Percentiles rank a stretch among this genome's conserved stretches.
phyloP scores from a whole-genome alignment of 805 yeast genomes.

The Kluyveromyces wickerhamii region DNA sequence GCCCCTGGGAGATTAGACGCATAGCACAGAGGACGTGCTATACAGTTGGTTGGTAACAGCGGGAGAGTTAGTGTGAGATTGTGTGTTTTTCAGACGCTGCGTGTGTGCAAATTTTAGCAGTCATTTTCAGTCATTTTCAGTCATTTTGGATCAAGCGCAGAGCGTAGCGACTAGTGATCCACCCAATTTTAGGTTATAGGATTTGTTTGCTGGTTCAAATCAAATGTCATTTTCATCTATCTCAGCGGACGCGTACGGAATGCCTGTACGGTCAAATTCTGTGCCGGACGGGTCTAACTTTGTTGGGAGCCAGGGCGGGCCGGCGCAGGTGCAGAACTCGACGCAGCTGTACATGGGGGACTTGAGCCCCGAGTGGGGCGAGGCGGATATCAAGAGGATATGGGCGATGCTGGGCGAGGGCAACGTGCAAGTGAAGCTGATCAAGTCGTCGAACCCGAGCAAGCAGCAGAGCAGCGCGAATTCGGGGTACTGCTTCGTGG shows the following conservation, averaged over 20 bases:
- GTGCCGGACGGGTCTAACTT: not conserved
- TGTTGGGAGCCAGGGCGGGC: too few species aligned
- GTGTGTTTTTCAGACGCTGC: too few species aligned
- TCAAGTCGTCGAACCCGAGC: slow-evolving; percentile 47
- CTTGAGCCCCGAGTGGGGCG: slow-evolving; percentile 79
- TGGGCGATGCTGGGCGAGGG: slow-evolving; percentile 68
- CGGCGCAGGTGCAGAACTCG: slow-evolving; percentile 7
- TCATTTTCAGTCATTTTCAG: too few species aligned
- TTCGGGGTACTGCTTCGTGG: slow-evolving; percentile 78
- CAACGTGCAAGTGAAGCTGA: slow-evolving; percentile 53
- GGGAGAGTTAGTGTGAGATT: too few species aligned
- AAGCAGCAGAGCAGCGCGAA: slow-evolving; percentile 31
- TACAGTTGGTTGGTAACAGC: too few species aligned
- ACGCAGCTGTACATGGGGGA: slow-evolving; percentile 80
- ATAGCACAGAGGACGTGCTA: too few species aligned
- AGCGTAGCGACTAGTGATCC: too few species aligned
- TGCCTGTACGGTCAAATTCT: slow-evolving; percentile 1
- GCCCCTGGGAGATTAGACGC: too few species aligned
- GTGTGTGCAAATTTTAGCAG: too few species aligned
- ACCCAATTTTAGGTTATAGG: slow-evolving; percentile 1
- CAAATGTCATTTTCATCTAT: slow-evolving; percentile 12
- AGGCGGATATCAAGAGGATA: slow-evolving; percentile 50
- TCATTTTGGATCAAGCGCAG: too few species aligned
- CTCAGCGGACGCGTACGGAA: not conserved
- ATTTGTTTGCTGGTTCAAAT: slow-evolving; percentile 14